These are phyloP conservation scores for Flaveria sonorensis DNA, from an alignment of 129 eudicot species.

Conservation along the genomic window DNA sequence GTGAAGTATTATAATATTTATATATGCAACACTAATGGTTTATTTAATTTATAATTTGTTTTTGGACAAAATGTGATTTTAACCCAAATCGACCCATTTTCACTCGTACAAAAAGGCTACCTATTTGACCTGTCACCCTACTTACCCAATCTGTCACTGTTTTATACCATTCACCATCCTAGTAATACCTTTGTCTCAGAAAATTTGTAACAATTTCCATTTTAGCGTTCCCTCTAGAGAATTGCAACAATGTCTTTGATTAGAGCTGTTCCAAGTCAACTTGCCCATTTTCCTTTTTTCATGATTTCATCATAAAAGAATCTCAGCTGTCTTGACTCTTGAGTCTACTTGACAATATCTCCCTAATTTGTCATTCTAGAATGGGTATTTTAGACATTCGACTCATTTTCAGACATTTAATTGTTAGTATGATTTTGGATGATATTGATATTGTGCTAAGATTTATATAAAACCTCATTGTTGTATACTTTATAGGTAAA, in stretches of 20 bases:
- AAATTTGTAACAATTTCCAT: not conserved
- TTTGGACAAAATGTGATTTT: not conserved
- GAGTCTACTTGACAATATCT: not conserved
- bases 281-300: not conserved
- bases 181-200: not conserved
- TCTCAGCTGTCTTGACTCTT: not conserved
- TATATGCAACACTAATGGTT: not conserved
- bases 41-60: not conserved
- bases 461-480: constrained; percentile 18
- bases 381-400: not conserved
- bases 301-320: not conserved
- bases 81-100: not conserved
- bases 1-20: not conserved
- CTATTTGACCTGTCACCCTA: not conserved
- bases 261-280: not conserved
- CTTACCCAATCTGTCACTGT: not conserved
- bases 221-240: not conserved
- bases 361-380: not conserved
- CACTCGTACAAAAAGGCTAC: not conserved
- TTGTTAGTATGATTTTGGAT: constrained; percentile 4
- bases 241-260: not conserved
- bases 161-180: not conserved
- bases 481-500: constrained; percentile 48
- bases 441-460: not conserved
- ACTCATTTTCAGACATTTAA: not conserved